Evolutionary conservation across 441 rosid genomes (phyloP).

Genomic region (Erodium chrysanthum): DNA sequence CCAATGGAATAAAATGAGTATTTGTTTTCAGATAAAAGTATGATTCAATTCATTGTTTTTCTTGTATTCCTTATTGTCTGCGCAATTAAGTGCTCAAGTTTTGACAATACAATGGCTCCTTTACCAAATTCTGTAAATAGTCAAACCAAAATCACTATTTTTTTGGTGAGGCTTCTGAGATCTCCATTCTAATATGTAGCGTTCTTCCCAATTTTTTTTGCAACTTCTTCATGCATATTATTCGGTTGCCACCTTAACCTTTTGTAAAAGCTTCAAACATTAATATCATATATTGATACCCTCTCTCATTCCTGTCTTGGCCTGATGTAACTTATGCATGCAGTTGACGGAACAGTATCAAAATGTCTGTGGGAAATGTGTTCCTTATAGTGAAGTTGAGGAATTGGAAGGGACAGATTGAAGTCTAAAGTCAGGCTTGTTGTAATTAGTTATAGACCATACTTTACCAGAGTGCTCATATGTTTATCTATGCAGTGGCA

Average conservation of each 20-base stretch:
- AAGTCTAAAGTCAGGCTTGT: neutral
- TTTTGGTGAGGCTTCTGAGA: neutral
- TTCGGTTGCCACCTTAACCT: neutral
- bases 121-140: neutral
- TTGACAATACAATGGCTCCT: neutral
- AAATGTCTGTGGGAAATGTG: neutral
- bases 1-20: neutral
- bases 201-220: neutral
- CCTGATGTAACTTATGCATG: neutral
- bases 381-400: neutral
- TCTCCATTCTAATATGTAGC: neutral
- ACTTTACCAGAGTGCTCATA: neutral
- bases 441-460: neutral
- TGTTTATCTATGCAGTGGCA: neutral
- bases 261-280: neutral
- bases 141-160: neutral
- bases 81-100: neutral
- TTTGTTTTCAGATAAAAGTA: neutral
- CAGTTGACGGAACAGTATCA: neutral
- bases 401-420: slow-evolving; percentile 1
- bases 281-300: neutral
- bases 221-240: neutral
- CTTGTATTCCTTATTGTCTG: neutral
- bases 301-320: neutral
- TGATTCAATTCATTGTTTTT: neutral